A percentile compares a stretch with the other conserved stretches of the same genome.
Evolutionary conservation across 2,329 filamentous ascomycete genomes (phyloP).

Genomic region (Leptographium galeiforme): DNA sequence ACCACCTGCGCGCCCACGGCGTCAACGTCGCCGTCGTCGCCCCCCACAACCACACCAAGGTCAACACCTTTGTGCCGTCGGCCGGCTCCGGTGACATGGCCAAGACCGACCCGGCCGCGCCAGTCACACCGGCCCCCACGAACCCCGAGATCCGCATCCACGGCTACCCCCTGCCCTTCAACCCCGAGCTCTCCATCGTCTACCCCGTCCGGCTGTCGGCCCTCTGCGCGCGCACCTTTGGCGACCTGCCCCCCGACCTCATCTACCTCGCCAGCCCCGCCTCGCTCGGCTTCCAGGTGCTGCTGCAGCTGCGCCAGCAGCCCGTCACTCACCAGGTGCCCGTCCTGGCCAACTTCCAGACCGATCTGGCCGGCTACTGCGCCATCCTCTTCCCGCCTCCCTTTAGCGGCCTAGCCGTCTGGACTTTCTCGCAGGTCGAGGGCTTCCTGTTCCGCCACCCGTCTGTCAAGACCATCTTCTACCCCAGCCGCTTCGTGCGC

Average conservation of each 20-base stretch:
- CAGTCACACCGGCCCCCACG: slow-evolving; percentile 2
- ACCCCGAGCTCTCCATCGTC: slow-evolving; percentile 56
- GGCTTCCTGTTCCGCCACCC: slow-evolving; percentile 51
- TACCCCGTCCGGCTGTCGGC: slow-evolving; percentile 54
- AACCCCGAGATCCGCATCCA: slow-evolving; percentile 43
- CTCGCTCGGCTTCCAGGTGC: slow-evolving; percentile 55
- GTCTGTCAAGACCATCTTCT: slow-evolving; percentile 53
- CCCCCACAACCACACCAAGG: slow-evolving; percentile 40
- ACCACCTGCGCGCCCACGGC: slow-evolving; percentile 50
- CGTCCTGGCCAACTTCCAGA: slow-evolving; percentile 58
- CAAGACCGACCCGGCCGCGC: slow-evolving; percentile 13
- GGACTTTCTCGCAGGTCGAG: slow-evolving; percentile 48
- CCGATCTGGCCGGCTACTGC: slow-evolving; percentile 56
- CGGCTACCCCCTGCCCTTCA: slow-evolving; percentile 56
- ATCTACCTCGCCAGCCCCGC: slow-evolving; percentile 59
- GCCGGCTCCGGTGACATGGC: slow-evolving; percentile 14
- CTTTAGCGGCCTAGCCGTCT: slow-evolving; percentile 46
- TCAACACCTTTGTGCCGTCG: slow-evolving; percentile 38
- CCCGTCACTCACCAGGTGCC: slow-evolving; percentile 38
- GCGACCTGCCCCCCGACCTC: slow-evolving; percentile 40
- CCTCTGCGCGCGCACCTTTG: slow-evolving; percentile 47
- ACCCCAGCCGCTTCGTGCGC: slow-evolving; percentile 50
- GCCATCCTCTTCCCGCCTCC: slow-evolving; percentile 54
- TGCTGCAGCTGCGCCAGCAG: slow-evolving; percentile 54
- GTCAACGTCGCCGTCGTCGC: slow-evolving; percentile 54